A percentile compares a stretch with the other conserved stretches of the same genome.
phyloP scores from a whole-genome alignment of 441 rosid genomes.

The Sinapis alba region DNA sequence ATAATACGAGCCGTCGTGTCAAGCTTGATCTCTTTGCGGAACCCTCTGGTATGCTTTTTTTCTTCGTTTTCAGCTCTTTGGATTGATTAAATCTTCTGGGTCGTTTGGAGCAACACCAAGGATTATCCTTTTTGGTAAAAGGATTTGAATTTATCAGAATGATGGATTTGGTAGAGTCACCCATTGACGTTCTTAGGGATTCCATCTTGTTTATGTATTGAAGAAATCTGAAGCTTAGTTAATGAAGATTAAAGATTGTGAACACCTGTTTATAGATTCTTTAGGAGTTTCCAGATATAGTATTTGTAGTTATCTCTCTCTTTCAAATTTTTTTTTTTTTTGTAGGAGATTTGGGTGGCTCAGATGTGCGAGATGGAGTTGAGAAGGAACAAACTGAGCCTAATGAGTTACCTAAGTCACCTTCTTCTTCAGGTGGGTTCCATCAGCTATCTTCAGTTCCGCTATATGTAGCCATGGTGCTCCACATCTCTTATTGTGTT shows the following conservation, averaged over 20 bases:
- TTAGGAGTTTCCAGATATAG: neutral
- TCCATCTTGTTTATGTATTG: neutral
- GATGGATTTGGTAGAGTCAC: neutral
- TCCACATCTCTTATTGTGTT: constrained; percentile 46
- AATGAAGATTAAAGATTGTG: neutral
- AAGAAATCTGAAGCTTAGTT: neutral
- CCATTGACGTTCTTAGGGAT: neutral
- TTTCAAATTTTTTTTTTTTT: neutral
- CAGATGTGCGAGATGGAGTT: constrained; percentile 63
- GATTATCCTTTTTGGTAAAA: neutral
- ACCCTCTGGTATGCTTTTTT: constrained; percentile 80
- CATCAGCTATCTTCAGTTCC: constrained; percentile 87
- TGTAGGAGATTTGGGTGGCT: constrained; percentile 95
- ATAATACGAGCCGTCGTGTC: constrained; percentile 88
- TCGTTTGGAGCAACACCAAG: neutral
- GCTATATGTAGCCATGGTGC: constrained; percentile 70
- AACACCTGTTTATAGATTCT: neutral
- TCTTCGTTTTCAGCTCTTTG: neutral
- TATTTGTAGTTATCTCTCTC: neutral
- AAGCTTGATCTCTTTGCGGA: constrained; percentile 97
- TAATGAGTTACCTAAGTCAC: constrained; percentile 91
- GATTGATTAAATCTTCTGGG: neutral
- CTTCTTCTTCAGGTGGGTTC: constrained; percentile 99
- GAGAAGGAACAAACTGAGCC: constrained; percentile 59
- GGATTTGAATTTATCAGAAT: neutral